Base-by-base conservation (phyloP, 306 rosid genomes). In the Acacia melanoxylon region DNA sequence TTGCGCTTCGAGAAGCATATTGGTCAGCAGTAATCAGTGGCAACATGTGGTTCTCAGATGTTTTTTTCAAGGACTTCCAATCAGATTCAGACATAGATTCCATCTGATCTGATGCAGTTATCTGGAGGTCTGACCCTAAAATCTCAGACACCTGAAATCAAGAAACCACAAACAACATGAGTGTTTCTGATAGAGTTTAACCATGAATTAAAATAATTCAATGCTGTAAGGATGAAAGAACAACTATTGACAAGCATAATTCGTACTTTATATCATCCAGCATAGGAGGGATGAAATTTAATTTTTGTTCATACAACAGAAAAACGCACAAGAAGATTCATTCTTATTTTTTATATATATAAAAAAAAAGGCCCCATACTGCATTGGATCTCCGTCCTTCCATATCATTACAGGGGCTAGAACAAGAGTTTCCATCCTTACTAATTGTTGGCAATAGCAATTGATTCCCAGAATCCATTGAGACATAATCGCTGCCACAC, bases 1-100 rank as follows among this genome's bases (percentile, higher is more conserved):
- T 91, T 83, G 94, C 92, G 82, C 86, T 91, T 14, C 87, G 92
- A 76, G 83, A 81, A 82, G 91, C 93, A 88, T 91, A 95, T 86
- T 92, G 91, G 45, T 89, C 86, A 46, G 94, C 95, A 77, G 80
- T 84, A 75, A 95, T 87, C 76, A 49, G 78, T n/a, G 86, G 86
- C 52, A 72, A 58, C 59, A 62, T 79, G 49, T 75, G 76, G 37
- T 82, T 87, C 80, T 90, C 88, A 46, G 83, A 78, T 61, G 59
- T 67, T 56, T 84, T 63, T 49, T 72, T 74, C 29, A 20, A 70
- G 68, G 80, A 48, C 71, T 88, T 75, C 45, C 56, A 85, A 75
- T 87, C 85, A 45, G 76, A 78, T 77, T 81, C 84, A 66, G 83
- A 76, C 42, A 81, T 44, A 71, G 87, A 79, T 82, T 84, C 86